These are phyloP conservation scores for Parietichytrium sp. DNA, from an alignment of 108 stramenopile genomes.

Conservation along the genomic window DNA sequence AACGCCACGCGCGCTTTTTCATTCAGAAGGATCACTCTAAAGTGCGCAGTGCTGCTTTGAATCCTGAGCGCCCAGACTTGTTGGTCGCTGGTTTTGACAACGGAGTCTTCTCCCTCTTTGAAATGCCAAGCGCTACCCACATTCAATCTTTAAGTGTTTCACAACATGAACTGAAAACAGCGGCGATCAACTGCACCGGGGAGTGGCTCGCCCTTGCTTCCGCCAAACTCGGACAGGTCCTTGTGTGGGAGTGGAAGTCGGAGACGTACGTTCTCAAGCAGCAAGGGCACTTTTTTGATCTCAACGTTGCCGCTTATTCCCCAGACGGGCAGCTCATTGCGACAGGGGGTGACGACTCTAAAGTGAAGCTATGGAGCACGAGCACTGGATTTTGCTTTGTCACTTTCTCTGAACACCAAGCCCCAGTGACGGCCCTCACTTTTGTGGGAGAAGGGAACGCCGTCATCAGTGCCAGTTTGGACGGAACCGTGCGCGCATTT, in stretches of 20 bases:
- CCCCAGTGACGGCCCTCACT: constrained; percentile 82
- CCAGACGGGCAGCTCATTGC: constrained; percentile 87
- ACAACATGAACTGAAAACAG: background rate
- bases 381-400: constrained; percentile 93
- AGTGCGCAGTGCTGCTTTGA: constrained; percentile 67
- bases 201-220: constrained; percentile 96
- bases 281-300: constrained; percentile 91
- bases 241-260: constrained; percentile 98
- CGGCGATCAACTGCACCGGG: constrained; percentile 76
- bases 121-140: constrained; percentile 72
- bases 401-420: constrained; percentile 90
- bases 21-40: constrained; percentile 72
- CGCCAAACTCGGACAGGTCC: constrained; percentile 82
- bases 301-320: constrained; percentile 86
- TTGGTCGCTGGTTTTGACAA: constrained; percentile 82
- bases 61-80: constrained; percentile 62
- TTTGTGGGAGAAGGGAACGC: constrained; percentile 81
- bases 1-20: constrained; percentile 65
- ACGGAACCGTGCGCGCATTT: constrained; percentile 93
- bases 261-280: constrained; percentile 98
- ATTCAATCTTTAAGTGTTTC: constrained; percentile 36
- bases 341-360: constrained; percentile 95
- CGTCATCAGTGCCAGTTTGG: constrained; percentile 83
- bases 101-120: constrained; percentile 93
- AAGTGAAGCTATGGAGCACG: constrained; percentile 95